Conservation (phyloP, 1,284 basidiomycete genomes). For the Phellopilus nigrolimitatus region DNA sequence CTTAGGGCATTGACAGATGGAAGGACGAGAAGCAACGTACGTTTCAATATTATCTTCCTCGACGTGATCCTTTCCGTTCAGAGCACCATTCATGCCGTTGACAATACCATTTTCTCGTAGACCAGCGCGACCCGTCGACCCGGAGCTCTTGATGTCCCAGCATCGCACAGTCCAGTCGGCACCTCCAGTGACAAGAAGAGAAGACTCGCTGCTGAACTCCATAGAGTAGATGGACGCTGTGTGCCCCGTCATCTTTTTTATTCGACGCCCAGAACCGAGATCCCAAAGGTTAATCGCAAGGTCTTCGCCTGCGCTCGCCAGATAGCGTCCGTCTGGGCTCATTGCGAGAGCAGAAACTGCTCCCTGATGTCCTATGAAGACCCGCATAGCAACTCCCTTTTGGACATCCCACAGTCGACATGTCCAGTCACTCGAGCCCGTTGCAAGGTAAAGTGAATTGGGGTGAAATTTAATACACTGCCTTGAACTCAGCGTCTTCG, state of each 20-base stretch:
- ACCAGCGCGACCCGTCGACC: slow-evolving; percentile 41
- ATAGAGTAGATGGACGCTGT: slow-evolving; percentile 85
- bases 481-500: not conserved
- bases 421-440: slow-evolving; percentile 94
- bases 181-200: slow-evolving; percentile 82
- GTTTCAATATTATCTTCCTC: slow-evolving; percentile 55
- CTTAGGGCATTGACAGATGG: slow-evolving; percentile 7
- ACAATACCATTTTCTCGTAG: slow-evolving; percentile 48
- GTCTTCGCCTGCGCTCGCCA: slow-evolving; percentile 92
- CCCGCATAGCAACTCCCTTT: slow-evolving; percentile 85
- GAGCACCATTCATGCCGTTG: slow-evolving; percentile 27
- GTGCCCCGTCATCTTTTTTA: slow-evolving; percentile 98
- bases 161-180: slow-evolving; percentile 94
- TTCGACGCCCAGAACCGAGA: slow-evolving; percentile 83
- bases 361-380: slow-evolving; percentile 95
- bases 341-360: slow-evolving; percentile 85
- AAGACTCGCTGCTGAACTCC: slow-evolving; percentile 89
- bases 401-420: slow-evolving; percentile 99
- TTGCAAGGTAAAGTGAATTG: slow-evolving; percentile 95
- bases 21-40: slow-evolving; percentile 37
- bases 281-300: slow-evolving; percentile 96
- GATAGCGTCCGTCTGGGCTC: slow-evolving; percentile 89
- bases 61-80: slow-evolving; percentile 28
- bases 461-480: slow-evolving; percentile 97
- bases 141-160: slow-evolving; percentile 90